Percentiles rank a stretch among this genome's conserved stretches.
These are phyloP conservation scores for Coemansia sp. DNA, from an alignment of 192 early-diverging fungal species.

Conservation along the genomic window DNA sequence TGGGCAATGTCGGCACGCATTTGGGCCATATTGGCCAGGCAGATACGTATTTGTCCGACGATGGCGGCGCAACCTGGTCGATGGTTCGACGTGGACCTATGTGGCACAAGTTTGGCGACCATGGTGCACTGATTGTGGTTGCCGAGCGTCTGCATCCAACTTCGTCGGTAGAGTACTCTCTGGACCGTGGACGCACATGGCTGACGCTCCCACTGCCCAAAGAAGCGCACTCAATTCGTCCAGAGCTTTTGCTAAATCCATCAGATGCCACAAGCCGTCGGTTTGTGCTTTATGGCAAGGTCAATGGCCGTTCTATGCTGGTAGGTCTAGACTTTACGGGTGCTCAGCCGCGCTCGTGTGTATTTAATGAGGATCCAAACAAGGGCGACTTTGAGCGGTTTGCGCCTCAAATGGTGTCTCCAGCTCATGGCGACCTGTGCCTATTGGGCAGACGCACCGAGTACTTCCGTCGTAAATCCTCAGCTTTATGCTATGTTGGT, in stretches of 20 bases:
- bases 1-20: conserved; percentile 82
- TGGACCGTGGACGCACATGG: conserved; percentile 78
- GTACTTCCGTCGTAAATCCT: conserved; percentile 71
- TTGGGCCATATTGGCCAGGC: conserved; percentile 67
- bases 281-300: conserved; percentile 74
- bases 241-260: conserved; percentile 68
- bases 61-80: conserved; percentile 85
- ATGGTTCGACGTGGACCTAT: conserved; percentile 83
- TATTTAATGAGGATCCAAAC: conserved; percentile 45
- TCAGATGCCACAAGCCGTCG: conserved; percentile 68
- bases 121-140: conserved; percentile 82
- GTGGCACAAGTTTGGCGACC: conserved; percentile 90
- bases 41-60: conserved; percentile 81
- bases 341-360: conserved; percentile 47
- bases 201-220: conserved; percentile 60
- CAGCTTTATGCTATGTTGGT: conserved; percentile 72
- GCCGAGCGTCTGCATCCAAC: conserved; percentile 74
- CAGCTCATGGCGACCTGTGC: conserved; percentile 43
- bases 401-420: conserved; percentile 50
- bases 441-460: conserved; percentile 64
- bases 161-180: conserved; percentile 64
- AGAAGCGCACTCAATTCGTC: conserved; percentile 66
- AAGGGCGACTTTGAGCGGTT: conserved; percentile 71
- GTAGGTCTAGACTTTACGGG: conserved; percentile 52
- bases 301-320: conserved; percentile 23